Evolutionary conservation across 1,284 basidiomycete species (phyloP), one percentile per base, ranked within the genome.

Genomic region (Schizophyllum commune): DNA sequence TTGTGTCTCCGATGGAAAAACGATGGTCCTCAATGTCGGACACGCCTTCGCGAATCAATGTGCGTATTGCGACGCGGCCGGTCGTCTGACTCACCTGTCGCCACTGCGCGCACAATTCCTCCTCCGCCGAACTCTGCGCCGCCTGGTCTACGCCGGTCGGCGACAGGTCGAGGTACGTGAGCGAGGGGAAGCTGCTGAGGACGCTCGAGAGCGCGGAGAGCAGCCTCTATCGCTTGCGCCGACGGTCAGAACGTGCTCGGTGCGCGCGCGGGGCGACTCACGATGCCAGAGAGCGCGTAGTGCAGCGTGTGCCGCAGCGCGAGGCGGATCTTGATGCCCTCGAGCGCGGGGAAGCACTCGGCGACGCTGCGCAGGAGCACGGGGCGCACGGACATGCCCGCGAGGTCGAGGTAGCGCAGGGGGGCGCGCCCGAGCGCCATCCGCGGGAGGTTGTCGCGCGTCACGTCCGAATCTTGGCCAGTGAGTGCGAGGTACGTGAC

Each of bases 281-380:
- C 85, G 72, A 86, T 84, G 57, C 85, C 85, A 22, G 82, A 81
- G 61, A 85, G 75, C 32, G 84, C 78, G 66, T 82, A 84, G 65
- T 86, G 84, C 47, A 86, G 75, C 1, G 84, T 86, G 66, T 86
- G 84, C 55, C 84, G 74, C 20, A 88, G 74, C n/a, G 85, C 84
- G 56, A 88, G 78, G 65, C 76, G 78, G 58, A 87, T 75, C 63
- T 77, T 77, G 67, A 87, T 74, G 52, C 71, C 74, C 68, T 83
- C 77, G 56, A 87, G 69, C 58, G 73, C 73, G 54, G 76, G 72
- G 60, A 86, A 74, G 68, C 81, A 76, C 32, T 72, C 74, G 55
- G 85, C 81, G 65, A 86, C 71, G 68, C 81, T 81, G 62, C 81
- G 76, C 56, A 87, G 74, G 56, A 85, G 75, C 59, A 76, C 71